Base-by-base conservation (phyloP, 176 grass and related monocot species). In the Saccharum officinarum region DNA sequence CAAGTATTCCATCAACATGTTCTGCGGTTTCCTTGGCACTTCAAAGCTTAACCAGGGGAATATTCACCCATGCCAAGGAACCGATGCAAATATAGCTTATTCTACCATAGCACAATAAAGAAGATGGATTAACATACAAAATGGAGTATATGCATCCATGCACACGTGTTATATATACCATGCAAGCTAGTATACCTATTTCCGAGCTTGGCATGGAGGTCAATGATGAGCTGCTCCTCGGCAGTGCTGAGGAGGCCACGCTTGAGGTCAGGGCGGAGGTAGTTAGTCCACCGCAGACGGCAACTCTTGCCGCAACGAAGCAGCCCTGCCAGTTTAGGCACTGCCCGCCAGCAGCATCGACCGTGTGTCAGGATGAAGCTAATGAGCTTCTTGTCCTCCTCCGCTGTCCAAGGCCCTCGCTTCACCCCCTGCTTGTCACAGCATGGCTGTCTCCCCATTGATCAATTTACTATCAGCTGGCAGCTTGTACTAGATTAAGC, bases 221-320 rank as follows among this genome's bases (percentile, higher is more conserved):
- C 87, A 69, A 97, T 86, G 30, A 97, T 65, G 15, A 94, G 28
- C 83, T 85, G 75, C 69, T 97, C 95, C 74, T 97, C 95, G 1
- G 86, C 80, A 3, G 87, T 78, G 33, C 63, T 92, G 80, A 97
- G 88, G 1, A 94, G 88, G 41, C 95, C 95, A 50, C 86, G 87
- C 86, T 97, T 97, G 71, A 97, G 86, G 54, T 92, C 95, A 44
- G 95, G 92, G 6, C 87, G 92, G 22, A 97, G 79, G 62, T 97
- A 97, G 67, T 97, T 97, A 10, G 89, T 89, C 94, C 94, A 97
- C 42, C 94, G 86, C 20, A 97, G 83, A 72, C 94, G 68, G 49
- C 94, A 97, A 38, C 94, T 97, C 86, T 97, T 97, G 39, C 94
- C 94, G 3, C 91, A 97, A 36, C 92, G 85, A 70, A 88, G 42